Evolutionary conservation across 1,284 basidiomycete genomes (phyloP).

Genomic region (Leccinum proximum): DNA sequence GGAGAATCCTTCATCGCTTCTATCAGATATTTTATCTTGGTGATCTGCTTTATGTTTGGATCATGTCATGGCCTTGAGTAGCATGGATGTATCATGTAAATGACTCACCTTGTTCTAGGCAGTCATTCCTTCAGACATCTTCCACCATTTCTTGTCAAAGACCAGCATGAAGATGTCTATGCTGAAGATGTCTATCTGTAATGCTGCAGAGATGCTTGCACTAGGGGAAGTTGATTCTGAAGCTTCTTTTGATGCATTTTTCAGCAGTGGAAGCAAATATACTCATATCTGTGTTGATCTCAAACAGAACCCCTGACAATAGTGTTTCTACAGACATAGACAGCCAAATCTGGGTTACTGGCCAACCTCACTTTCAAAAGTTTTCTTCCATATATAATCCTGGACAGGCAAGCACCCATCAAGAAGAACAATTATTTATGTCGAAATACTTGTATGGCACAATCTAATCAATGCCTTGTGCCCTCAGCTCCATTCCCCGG

Average conservation of each 20-base stretch:
- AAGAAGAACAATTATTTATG: too few relatives aligned
- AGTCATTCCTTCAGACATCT: too few relatives aligned
- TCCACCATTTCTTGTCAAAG: background rate
- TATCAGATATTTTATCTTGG: background rate
- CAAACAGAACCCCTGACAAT: background rate
- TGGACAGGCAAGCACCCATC: too few relatives aligned
- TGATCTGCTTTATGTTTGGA: background rate
- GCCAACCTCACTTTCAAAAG: background rate
- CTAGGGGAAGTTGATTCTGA: background rate
- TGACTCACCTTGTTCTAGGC: background rate
- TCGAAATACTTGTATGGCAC: too few relatives aligned
- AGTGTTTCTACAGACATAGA: background rate
- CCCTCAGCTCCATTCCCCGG: too few relatives aligned
- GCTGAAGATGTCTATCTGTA: background rate
- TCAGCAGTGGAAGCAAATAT: background rate
- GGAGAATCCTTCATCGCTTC: background rate
- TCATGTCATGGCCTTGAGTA: background rate
- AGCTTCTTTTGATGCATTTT: background rate
- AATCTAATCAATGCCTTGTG: too few relatives aligned
- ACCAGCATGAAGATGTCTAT: background rate
- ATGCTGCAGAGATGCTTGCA: background rate
- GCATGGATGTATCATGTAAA: too few relatives aligned
- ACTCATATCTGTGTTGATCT: constrained; percentile 1
- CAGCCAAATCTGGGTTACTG: background rate
- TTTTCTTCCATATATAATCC: too few relatives aligned